Evolutionary conservation across 805 yeast species (phyloP), one percentile per base, ranked within the genome.

Genomic region (Clavispora santaluciae): DNA sequence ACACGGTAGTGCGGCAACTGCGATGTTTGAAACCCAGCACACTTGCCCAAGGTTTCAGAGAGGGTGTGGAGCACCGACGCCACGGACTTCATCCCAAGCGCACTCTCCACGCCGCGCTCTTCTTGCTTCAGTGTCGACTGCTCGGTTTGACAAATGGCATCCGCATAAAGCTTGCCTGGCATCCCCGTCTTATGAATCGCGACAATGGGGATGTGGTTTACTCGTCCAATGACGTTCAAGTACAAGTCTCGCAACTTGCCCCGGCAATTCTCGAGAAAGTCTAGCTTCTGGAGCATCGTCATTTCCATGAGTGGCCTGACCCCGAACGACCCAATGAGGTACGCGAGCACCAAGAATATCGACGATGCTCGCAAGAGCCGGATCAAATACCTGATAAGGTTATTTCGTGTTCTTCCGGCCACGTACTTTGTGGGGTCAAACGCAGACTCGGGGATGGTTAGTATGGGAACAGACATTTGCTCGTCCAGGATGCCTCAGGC

Each of bases 371-470:
- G 53, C 9, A 69, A 61, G 20, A 69, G 55, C 26, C 44, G 50
- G 17, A 68, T 39, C 11, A 69, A 36, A 41, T 56, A 69, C 28
- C 40, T 45, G 11, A 59, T 44, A 11, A 61, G 33, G n/a, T 49
- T 48, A 11, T 69, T 60, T 26, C 45, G 45, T 9, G 55, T 44
- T 10, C 53, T 48, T 11, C 16, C 22, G 1, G 51, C 35, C 5
- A 49, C 39, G 37, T 58, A 65, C 5, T 53, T 45, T 13, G 50
- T 47, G 3, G 66, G 57, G 39, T 69, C 68, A 45, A 59, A 69
- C 0, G 73, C 65, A 2, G 66, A 36, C 41, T 69, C 74, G 3
- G 74, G 72, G 1, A 69, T 65, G 3, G 73, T 64, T 22, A 68
- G 52, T 18, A 59, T 46, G 1, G 70, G 71, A 9, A 68, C 59